Conservation (phyloP, 106 monocot species). For the Amphibolis antarctica region DNA sequence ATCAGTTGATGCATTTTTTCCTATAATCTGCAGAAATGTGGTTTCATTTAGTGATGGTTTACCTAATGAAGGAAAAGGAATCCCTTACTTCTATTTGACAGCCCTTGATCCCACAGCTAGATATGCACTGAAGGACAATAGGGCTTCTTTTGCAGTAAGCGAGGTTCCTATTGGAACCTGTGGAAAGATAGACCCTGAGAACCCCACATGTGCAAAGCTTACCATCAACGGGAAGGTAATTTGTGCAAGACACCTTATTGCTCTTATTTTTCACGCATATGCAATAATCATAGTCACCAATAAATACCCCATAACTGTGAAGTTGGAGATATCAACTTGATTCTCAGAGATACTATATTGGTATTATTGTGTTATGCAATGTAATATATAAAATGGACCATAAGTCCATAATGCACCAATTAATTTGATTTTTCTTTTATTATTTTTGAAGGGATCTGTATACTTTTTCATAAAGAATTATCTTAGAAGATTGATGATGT, state of each 20-base stretch:
- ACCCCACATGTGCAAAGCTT: slow-evolving; percentile 82
- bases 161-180: slow-evolving; percentile 79
- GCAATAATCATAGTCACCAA: no score
- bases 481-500: no score
- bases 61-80: slow-evolving; percentile 41
- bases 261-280: not conserved
- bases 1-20: not conserved
- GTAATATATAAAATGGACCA: no score
- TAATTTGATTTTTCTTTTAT: no score
- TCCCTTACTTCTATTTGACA: slow-evolving; percentile 82
- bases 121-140: slow-evolving; percentile 53
- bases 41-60: slow-evolving; percentile 95
- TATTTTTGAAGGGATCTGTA: no score
- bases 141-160: slow-evolving; percentile 65
- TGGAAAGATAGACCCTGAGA: slow-evolving; percentile 64
- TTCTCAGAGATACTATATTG: no score
- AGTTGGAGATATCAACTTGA: no score
- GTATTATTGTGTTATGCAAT: no score
- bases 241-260: not conserved
- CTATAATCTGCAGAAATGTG: slow-evolving; percentile 46
- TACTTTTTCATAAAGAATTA: no score
- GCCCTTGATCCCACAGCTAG: slow-evolving; percentile 69
- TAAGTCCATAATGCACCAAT: no score
- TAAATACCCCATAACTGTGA: no score
- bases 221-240: slow-evolving; percentile 75